Percentiles rank a stretch among this genome's conserved stretches.
Conservation (phyloP, 2,329 filamentous ascomycete genomes). For the Phaeomoniella chlamydospora region DNA sequence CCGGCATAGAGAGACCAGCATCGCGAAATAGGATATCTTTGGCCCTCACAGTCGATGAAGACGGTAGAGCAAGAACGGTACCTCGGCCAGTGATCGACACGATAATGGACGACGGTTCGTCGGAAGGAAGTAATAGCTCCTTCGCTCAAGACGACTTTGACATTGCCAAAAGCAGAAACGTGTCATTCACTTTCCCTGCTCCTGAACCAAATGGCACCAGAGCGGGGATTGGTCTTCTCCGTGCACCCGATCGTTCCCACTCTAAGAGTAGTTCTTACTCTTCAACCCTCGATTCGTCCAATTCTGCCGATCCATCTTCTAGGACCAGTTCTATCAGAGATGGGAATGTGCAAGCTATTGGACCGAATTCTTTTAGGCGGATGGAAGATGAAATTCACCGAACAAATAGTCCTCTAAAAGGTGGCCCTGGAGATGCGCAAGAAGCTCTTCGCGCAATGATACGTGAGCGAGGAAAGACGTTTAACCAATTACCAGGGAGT, state of each 20-base stretch:
- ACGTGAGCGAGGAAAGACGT: slow-evolving; percentile 13
- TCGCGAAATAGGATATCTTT: slow-evolving; percentile 24
- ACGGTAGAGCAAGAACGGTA: slow-evolving; percentile 30
- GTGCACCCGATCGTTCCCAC: slow-evolving; percentile 18
- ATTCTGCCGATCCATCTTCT: slow-evolving; percentile 25
- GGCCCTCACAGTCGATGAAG: slow-evolving; percentile 30
- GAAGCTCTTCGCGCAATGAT: slow-evolving; percentile 31
- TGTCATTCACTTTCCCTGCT: slow-evolving; percentile 24
- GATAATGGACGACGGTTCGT: slow-evolving; percentile 24
- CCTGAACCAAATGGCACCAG: slow-evolving; percentile 13
- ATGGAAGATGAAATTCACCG: background rate
- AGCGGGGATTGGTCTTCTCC: no score
- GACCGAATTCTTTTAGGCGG: background rate
- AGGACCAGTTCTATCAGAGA: slow-evolving; percentile 18
- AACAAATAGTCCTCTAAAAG: slow-evolving; percentile 5
- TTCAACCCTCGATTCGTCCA: slow-evolving; percentile 23
- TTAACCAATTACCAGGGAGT: slow-evolving; percentile 4
- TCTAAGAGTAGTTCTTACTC: slow-evolving; percentile 28
- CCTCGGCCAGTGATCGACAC: slow-evolving; percentile 17
- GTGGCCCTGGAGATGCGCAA: slow-evolving; percentile 25
- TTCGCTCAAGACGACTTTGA: slow-evolving; percentile 25
- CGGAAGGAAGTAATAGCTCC: slow-evolving; percentile 25
- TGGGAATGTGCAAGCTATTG: background rate
- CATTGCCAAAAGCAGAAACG: slow-evolving; percentile 19
- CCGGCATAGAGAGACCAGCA: background rate